Conservation (phyloP, 23 red algal genomes). For the Porphyridium purpureum region DNA sequence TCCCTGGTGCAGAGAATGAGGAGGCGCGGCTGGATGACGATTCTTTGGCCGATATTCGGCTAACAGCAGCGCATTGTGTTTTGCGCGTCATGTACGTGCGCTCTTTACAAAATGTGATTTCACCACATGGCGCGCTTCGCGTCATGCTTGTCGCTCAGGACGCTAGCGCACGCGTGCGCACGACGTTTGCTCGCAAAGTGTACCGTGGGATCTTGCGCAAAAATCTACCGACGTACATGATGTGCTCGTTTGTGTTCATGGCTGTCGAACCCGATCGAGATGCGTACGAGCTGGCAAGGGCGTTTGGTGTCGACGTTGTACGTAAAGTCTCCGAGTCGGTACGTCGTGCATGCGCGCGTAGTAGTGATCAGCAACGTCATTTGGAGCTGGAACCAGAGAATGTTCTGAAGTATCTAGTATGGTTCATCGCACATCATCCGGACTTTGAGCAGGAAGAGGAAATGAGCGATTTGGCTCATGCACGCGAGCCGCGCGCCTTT, state of each 20-base stretch:
- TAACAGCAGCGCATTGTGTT: too few relatives aligned
- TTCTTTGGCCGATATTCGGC: too few relatives aligned
- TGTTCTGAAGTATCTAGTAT: constrained; percentile 9
- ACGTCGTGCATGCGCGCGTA: constrained; percentile 1
- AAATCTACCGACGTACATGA: neutral
- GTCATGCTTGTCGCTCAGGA: constrained; percentile 2
- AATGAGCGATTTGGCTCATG: too few relatives aligned
- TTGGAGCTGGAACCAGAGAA: constrained; percentile 2
- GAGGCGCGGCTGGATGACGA: too few relatives aligned
- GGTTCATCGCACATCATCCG: constrained; percentile 12
- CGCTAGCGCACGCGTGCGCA: constrained; percentile 3
- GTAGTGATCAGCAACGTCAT: neutral
- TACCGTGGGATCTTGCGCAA: constrained; percentile 7
- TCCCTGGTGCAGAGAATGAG: too few relatives aligned
- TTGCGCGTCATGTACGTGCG: too few relatives aligned
- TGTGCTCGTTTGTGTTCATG: constrained; percentile 1
- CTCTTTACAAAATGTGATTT: too few relatives aligned
- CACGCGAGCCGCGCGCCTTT: too few relatives aligned
- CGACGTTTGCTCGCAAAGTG: constrained; percentile 1
- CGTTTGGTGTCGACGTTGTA: neutral
- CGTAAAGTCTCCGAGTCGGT: neutral
- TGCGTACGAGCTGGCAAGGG: neutral
- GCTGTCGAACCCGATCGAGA: constrained; percentile 12
- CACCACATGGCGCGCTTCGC: neutral
- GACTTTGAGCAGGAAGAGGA: constrained; percentile 4